A percentile compares a stretch with the other conserved stretches of the same genome.
These are phyloP conservation scores for Dictyophora rubrovolvata DNA, from an alignment of 768 basidiomycete species.

Conservation along the genomic window DNA sequence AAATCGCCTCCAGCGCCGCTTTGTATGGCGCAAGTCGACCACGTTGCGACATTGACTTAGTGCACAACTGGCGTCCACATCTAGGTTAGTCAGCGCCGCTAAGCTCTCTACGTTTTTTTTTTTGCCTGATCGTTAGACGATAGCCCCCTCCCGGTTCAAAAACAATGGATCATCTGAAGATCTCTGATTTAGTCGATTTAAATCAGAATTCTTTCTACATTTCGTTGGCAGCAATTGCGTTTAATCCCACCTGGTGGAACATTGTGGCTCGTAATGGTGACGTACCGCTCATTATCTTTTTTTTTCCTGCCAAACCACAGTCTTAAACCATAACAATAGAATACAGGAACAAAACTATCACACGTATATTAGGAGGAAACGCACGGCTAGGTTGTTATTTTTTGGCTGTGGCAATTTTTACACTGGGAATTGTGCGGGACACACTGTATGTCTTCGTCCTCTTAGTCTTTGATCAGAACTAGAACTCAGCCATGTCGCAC, in stretches of 20 bases:
- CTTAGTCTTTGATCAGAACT: neutral
- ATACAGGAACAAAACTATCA: constrained; percentile 80
- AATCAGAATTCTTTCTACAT: constrained; percentile 56
- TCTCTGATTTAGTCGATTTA: constrained; percentile 37
- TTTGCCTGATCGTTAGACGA: too few species aligned
- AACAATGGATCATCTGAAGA: neutral
- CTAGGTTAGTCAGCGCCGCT: too few species aligned
- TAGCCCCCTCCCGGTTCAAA: too few species aligned
- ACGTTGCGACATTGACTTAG: neutral
- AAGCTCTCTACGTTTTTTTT: too few species aligned
- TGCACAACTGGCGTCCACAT: too few species aligned
- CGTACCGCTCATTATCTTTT: constrained; percentile 16
- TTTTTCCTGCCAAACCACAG: neutral
- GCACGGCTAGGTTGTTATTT: constrained; percentile 74
- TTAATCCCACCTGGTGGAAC: constrained; percentile 97
- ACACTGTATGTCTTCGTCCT: constrained; percentile 47
- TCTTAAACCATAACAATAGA: constrained; percentile 27
- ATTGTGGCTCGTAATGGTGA: constrained; percentile 84
- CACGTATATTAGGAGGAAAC: constrained; percentile 70
- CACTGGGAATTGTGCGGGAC: constrained; percentile 78
- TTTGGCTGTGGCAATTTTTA: constrained; percentile 76
- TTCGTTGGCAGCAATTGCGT: constrained; percentile 60
- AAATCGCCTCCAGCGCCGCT: constrained; percentile 45
- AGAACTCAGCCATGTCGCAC: constrained; percentile 2
- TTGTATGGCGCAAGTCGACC: constrained; percentile 28